Conservation (phyloP, 345 rosid species). For the Conringia planisiliqua region DNA sequence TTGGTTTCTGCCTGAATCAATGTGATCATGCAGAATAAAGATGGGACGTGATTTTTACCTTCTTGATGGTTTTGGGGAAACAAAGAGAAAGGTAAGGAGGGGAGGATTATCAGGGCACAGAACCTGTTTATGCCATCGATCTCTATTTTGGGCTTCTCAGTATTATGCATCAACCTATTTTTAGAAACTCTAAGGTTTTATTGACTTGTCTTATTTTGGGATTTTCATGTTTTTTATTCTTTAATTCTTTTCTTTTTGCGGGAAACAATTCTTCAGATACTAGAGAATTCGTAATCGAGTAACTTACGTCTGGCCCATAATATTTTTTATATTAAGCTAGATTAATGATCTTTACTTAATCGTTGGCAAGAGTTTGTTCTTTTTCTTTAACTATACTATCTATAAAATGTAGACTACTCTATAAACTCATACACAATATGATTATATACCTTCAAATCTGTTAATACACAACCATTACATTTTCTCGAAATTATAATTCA, state of each 20-base stretch:
- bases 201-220: constrained; percentile 21
- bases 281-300: not conserved
- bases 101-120: constrained; percentile 6
- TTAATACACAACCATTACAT: not conserved
- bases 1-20: constrained; percentile 5
- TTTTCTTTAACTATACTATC: not conserved
- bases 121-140: not conserved
- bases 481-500: not conserved
- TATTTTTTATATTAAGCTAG: not conserved
- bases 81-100: constrained; percentile 21
- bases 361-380: not conserved
- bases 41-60: constrained; percentile 4
- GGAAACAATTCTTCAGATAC: not conserved
- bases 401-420: not conserved
- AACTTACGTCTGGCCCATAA: not conserved
- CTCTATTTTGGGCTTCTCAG: constrained; percentile 10
- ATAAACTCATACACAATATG: not conserved
- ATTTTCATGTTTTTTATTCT: not conserved
- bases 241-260: not conserved
- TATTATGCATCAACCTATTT: constrained; percentile 16
- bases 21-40: constrained; percentile 12
- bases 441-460: not conserved
- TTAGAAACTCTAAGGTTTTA: not conserved
- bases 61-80: not conserved
- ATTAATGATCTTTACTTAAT: not conserved